Percentiles rank a stretch among this genome's conserved stretches.
Evolutionary conservation across 1,284 basidiomycete genomes (phyloP).

Genomic region (Rhizoctonia solani): DNA sequence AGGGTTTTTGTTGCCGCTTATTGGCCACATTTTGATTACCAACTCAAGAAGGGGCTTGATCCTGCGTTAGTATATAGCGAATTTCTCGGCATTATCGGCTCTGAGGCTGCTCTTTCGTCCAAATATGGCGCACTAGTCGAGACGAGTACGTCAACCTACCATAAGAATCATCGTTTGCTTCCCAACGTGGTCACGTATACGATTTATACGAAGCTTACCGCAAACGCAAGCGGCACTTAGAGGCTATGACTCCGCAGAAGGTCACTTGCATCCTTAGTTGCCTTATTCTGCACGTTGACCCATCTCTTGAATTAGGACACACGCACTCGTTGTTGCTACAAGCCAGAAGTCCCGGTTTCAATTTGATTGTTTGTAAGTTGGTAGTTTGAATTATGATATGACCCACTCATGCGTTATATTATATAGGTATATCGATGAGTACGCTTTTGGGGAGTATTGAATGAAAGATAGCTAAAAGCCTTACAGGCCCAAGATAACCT

Average conservation of each 20-base stretch:
- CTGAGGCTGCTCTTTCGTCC: constrained; percentile 59
- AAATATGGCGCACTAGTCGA: no score
- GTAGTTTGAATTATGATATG: not conserved
- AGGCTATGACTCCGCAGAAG: constrained; percentile 66
- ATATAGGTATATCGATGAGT: constrained; percentile 74
- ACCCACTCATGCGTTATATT: constrained; percentile 45
- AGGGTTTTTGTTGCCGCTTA: constrained; percentile 46
- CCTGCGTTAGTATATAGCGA: constrained; percentile 67
- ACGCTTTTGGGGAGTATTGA: constrained; percentile 46
- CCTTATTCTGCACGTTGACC: no score
- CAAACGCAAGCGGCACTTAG: constrained; percentile 51
- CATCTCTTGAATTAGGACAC: no score
- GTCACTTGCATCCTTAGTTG: no score
- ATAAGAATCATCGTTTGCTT: constrained; percentile 60
- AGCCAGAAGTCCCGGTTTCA: not conserved
- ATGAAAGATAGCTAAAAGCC: not conserved
- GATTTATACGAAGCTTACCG: constrained; percentile 60
- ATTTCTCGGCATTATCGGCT: constrained; percentile 54
- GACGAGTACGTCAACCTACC: constrained; percentile 37
- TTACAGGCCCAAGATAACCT: constrained; percentile 61
- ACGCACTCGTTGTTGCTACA: constrained; percentile 15
- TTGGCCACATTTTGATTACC: constrained; percentile 65
- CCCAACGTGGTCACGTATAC: constrained; percentile 56
- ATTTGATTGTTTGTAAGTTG: constrained; percentile 43
- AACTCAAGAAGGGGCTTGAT: constrained; percentile 59